Conservation (phyloP, 2,329 filamentous ascomycete species). For the Fusarium burgessii region DNA sequence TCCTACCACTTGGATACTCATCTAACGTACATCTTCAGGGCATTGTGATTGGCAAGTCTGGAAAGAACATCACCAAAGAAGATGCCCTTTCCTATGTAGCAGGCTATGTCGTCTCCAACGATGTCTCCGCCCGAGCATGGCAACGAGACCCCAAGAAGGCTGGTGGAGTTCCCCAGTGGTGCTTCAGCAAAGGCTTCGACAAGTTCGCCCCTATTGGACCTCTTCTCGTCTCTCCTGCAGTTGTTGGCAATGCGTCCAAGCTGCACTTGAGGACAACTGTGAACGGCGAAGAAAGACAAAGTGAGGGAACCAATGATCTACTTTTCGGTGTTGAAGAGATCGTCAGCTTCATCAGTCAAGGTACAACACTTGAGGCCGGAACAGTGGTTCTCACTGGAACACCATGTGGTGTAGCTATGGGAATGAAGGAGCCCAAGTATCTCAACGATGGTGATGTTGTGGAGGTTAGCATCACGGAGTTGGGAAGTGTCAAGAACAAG, state of each 20-base stretch:
- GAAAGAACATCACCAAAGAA: constrained; percentile 61
- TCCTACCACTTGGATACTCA: fast-evolving
- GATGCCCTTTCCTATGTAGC: constrained; percentile 61
- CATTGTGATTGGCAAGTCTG: constrained; percentile 66
- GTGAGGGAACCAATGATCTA: constrained; percentile 60
- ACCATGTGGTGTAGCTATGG: constrained; percentile 61
- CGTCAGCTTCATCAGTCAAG: constrained; percentile 60
- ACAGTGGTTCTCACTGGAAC: constrained; percentile 65
- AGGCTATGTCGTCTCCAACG: constrained; percentile 61
- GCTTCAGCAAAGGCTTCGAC: constrained; percentile 67
- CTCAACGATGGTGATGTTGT: constrained; percentile 58
- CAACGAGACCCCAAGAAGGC: constrained; percentile 63
- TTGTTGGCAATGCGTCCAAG: constrained; percentile 48
- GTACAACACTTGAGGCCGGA: constrained; percentile 63
- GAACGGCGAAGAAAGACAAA: constrained; percentile 64
- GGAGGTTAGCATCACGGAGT: constrained; percentile 55
- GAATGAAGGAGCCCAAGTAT: constrained; percentile 57
- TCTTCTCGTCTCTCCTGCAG: constrained; percentile 51
- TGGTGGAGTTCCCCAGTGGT: constrained; percentile 61
- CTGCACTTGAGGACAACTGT: constrained; percentile 55
- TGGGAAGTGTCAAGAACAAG: constrained; percentile 52
- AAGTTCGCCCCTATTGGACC: constrained; percentile 68
- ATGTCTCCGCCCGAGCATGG: constrained; percentile 65
- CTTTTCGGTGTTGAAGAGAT: constrained; percentile 63
- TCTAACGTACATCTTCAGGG: constrained; percentile 38